These are phyloP conservation scores for Pecoramyces ruminantium DNA, from an alignment of 192 early-diverging fungal genomes.

Conservation along the genomic window DNA sequence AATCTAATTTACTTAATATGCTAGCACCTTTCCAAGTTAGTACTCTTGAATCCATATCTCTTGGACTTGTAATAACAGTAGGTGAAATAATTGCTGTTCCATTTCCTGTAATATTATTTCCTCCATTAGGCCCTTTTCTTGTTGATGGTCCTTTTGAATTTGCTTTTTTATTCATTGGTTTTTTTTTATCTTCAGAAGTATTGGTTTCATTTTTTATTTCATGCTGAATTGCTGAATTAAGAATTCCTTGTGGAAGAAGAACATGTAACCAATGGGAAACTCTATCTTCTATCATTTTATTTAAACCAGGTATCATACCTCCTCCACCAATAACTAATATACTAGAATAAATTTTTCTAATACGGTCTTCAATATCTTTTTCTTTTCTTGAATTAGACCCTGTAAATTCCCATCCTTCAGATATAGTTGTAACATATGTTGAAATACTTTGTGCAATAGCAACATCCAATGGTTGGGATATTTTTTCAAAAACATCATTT, in stretches of 20 bases:
- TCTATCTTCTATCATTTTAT: background rate
- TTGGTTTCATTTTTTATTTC: background rate
- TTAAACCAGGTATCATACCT: conserved; percentile 16
- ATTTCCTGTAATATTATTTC: background rate
- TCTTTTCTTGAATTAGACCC: background rate
- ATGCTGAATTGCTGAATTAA: background rate
- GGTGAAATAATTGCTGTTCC: background rate
- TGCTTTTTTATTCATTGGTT: background rate
- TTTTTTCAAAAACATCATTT: background rate
- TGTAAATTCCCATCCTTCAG: background rate
- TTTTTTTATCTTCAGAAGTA: background rate
- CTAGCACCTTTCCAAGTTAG: conserved; percentile 78
- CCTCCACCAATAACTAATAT: conserved; percentile 80
- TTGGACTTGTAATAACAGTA: conserved; percentile 46
- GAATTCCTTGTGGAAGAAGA: background rate
- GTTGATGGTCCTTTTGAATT: background rate
- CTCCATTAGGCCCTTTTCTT: background rate
- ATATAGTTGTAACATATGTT: background rate
- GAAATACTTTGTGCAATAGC: background rate
- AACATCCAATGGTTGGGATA: background rate
- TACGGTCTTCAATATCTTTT: conserved; percentile 30
- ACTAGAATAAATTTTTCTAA: conserved; percentile 51
- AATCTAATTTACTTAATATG: conserved; percentile 60
- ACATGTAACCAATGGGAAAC: background rate
- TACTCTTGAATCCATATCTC: conserved; percentile 67